phyloP scores from a whole-genome alignment of 2,329 filamentous ascomycete genomes.

The Arthrobotrys iridis region DNA sequence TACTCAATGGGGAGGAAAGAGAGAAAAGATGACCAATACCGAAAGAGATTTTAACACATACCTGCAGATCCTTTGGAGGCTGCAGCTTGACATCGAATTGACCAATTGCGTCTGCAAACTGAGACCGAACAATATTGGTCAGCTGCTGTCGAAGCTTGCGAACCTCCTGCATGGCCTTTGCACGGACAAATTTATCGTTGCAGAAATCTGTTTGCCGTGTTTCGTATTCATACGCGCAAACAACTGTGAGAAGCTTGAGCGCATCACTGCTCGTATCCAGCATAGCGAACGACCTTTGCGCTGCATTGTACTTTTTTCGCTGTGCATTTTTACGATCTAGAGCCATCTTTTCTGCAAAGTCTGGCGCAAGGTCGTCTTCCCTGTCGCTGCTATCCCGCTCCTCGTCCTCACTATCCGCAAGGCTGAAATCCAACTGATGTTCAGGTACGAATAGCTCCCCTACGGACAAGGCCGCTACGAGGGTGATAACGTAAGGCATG shows the following conservation, averaged over 20 bases:
- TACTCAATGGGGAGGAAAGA: slow-evolving; percentile 2
- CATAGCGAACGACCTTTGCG: slow-evolving; percentile 70
- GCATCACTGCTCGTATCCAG: slow-evolving; percentile 86
- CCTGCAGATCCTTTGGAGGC: slow-evolving; percentile 72
- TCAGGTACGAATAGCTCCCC: slow-evolving; percentile 88
- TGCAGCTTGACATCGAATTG: slow-evolving; percentile 69
- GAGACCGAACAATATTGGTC: slow-evolving; percentile 78
- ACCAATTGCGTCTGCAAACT: slow-evolving; percentile 72
- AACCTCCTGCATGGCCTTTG: slow-evolving; percentile 87
- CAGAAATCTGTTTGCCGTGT: slow-evolving; percentile 75
- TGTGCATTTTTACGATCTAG: slow-evolving; percentile 64
- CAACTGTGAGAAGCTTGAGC: slow-evolving; percentile 86
- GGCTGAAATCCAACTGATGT: slow-evolving; percentile 74
- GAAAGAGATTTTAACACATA: slow-evolving; percentile 20
- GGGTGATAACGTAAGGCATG: slow-evolving; percentile 82
- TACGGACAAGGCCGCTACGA: slow-evolving; percentile 88
- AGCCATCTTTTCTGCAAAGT: slow-evolving; percentile 73
- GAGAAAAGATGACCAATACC: background rate
- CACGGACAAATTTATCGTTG: slow-evolving; percentile 81
- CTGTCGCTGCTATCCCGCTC: slow-evolving; percentile 62
- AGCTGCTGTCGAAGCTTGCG: slow-evolving; percentile 84
- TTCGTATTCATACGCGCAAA: slow-evolving; percentile 85
- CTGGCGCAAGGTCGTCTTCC: slow-evolving; percentile 70
- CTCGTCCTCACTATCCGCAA: slow-evolving; percentile 63
- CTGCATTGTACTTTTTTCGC: slow-evolving; percentile 68